Base-by-base conservation (phyloP, 2,329 filamentous ascomycete genomes). In the Capronia americana region DNA sequence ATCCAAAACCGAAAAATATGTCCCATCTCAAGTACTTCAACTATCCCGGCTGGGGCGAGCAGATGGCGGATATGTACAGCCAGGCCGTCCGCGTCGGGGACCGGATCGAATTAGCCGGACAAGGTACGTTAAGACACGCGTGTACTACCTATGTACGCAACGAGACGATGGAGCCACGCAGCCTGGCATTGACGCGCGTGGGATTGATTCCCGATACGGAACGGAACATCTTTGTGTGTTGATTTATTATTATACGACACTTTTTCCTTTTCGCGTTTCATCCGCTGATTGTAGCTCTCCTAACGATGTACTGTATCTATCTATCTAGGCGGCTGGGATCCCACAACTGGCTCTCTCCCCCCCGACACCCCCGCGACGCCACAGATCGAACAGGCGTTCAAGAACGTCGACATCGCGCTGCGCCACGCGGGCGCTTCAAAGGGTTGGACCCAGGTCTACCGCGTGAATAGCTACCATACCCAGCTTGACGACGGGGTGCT, bases 361-460 rank as follows among this genome's bases (percentile, higher is more conserved):
- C 4, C 20, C 17, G 57, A 60, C 26, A 41, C 1, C 1, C 17
- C 17, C 4, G 32, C 75, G 0, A 8, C 2, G 3, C 11, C 41
- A n/a, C 78, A 86, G 60, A 82, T 86, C 55, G 82, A 83, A 57
- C 79, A 81, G 61, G 84, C 86, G 0, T 89, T 89, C 70, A 74
- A 73, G 3, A 89, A 88, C 63, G 83, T 88, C 10, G 85, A 89
- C 1, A 72, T 79, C 4, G 77, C 74, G 30, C 75, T 89, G 4
- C 81, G 79, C 50, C 71, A 82, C 17, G 85, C 85, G 0, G 87
- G 87, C 1, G 85, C 84, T 0, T 23, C 24, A 12, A 81, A 84
- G 64, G 85, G 85, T 2, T 86, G 83, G 83, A 73, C 74, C n/a
- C 84, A 88, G 65, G 86, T 88, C 0, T 85, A 75, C 73, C 76